A percentile compares a stretch with the other conserved stretches of the same genome.
Conservation (phyloP, 257 asterid genomes). For the Anisodus acutangulus region DNA sequence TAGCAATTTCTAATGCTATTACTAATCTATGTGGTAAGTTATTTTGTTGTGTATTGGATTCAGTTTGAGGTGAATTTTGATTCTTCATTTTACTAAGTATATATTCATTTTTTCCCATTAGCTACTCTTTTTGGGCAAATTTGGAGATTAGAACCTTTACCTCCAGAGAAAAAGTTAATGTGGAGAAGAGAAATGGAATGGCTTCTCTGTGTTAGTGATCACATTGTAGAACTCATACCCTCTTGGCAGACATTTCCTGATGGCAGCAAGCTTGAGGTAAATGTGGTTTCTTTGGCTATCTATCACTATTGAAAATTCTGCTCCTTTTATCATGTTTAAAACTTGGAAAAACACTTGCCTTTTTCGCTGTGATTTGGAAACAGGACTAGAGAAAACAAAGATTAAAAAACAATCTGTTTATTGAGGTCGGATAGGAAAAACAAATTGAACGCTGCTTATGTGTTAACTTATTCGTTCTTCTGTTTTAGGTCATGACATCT, state of each 20-base stretch:
- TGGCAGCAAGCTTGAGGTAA: slow-evolving; percentile 80
- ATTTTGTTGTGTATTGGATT: neutral
- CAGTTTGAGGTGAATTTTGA: neutral
- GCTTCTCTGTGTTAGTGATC: slow-evolving; percentile 79
- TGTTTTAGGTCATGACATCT: slow-evolving; percentile 72
- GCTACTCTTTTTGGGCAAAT: slow-evolving; percentile 89
- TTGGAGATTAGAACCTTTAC: slow-evolving; percentile 85
- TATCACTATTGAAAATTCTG: neutral
- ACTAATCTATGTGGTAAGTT: slow-evolving; percentile 81
- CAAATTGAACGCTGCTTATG: neutral
- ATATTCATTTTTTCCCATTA: slow-evolving; percentile 30
- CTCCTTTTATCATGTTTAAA: neutral
- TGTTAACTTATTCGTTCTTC: slow-evolving; percentile 14
- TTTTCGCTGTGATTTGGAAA: neutral
- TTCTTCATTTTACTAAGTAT: slow-evolving; percentile 3
- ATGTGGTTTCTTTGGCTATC: slow-evolving; percentile 4
- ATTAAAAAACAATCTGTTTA: neutral
- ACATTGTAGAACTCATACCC: slow-evolving; percentile 78
- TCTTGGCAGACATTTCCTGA: slow-evolving; percentile 80
- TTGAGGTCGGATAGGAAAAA: neutral
- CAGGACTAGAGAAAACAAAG: too few species aligned
- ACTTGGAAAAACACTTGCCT: neutral
- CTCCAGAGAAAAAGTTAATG: slow-evolving; percentile 60
- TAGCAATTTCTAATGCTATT: slow-evolving; percentile 87
- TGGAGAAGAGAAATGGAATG: slow-evolving; percentile 90